Base-by-base conservation (phyloP, 768 basidiomycete species). In the Tylopilus vinaceipallidus region DNA sequence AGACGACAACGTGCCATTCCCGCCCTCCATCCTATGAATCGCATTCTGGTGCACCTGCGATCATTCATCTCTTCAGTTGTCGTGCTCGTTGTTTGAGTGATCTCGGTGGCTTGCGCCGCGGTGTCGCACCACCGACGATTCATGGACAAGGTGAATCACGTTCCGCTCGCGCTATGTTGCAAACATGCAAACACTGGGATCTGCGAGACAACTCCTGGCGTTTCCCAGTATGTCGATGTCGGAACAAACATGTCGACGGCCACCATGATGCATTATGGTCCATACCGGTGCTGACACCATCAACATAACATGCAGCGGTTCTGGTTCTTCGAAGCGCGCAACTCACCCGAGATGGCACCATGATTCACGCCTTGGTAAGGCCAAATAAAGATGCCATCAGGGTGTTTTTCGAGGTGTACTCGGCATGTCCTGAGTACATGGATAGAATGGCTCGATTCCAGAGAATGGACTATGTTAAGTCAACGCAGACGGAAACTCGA, bases 311-410 rank as follows among this genome's bases (percentile, higher is more conserved):
- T 12, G 6, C 45, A 84, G 83, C 86, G 81, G 82, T 86, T 86
- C 59, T 86, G 84, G 82, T 86, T 85, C 64, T 87, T 86, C 45
- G 85, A 82, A 53, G 75, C 84, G 3, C 74, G 85, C 13, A 66
- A 78, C 27, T 68, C 73, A 3, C 81, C 83, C 0, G 78, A 82
- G 42, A 81, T 74, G 2, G 83, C 83, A 0, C 84, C 84, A 0
- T n/a, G n/a, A n/a, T 80, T 87, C 57, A 83, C 83, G 2, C 70
- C 85, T 20, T 86, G 84, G 83, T 81, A 50, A 34, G 40, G 12
- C 26, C 24, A 6, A 29, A n/a, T n/a, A n/a, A n/a, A n/a, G n/a
- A n/a, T n/a, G n/a, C n/a, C n/a, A n/a, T 83, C 83, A 5, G 81
- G 82, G 20, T 82, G 79, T 56, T 81, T 79, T 4, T 79, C 77